Conservation (phyloP, 73 alveolate genomes). For the Paraurostyla sp. region DNA sequence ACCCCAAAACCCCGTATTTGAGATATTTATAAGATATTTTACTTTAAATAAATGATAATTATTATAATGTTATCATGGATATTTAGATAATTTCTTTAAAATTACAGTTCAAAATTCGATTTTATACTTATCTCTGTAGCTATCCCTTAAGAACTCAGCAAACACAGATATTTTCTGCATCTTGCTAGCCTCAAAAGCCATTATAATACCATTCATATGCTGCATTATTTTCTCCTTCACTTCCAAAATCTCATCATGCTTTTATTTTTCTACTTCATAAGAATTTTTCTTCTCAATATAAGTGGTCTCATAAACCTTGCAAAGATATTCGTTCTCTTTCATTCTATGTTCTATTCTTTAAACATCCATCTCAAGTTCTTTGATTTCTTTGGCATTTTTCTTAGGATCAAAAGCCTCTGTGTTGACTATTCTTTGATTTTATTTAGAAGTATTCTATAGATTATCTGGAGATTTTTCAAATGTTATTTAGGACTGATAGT, state of each 20-base stretch:
- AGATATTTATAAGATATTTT: too few relatives aligned
- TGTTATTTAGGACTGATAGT: background rate
- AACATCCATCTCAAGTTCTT: slow-evolving; percentile 46
- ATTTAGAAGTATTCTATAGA: background rate
- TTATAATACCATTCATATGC: slow-evolving; percentile 26
- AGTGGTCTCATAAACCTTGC: slow-evolving; percentile 6
- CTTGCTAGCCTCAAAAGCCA: slow-evolving; percentile 52
- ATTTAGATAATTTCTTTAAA: background rate
- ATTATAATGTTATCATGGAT: too few relatives aligned
- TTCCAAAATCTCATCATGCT: background rate
- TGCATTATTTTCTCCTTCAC: background rate
- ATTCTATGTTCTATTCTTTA: slow-evolving; percentile 24
- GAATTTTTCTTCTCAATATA: background rate
- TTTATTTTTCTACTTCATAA: slow-evolving; percentile 10
- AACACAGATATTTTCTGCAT: background rate
- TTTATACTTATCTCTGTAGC: background rate
- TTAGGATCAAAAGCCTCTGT: slow-evolving; percentile 46
- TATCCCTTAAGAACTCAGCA: slow-evolving; percentile 41
- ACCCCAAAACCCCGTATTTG: too few relatives aligned
- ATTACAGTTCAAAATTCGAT: slow-evolving; percentile 17
- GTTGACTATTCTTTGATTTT: background rate
- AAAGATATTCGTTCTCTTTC: slow-evolving; percentile 3
- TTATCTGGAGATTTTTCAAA: background rate
- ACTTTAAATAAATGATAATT: too few relatives aligned
- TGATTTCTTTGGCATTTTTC: slow-evolving; percentile 31